Evolutionary conservation across 805 yeast genomes (phyloP).

Genomic region (Saccharomycopsis sp.): DNA sequence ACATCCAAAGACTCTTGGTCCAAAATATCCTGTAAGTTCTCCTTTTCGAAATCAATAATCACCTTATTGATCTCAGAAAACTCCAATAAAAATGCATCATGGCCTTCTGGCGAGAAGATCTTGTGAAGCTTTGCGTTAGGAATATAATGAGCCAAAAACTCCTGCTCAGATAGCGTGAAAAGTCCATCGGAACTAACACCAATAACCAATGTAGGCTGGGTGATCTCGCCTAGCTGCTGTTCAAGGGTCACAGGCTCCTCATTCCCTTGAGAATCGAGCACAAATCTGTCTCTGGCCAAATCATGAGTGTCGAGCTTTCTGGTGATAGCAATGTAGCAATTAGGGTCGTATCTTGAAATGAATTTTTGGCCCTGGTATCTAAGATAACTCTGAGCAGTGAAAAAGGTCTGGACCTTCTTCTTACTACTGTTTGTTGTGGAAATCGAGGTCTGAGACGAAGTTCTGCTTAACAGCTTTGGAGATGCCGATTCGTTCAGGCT

Average conservation of each 20-base stretch:
- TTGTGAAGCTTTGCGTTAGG: constrained; percentile 63
- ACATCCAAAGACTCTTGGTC: constrained; percentile 35
- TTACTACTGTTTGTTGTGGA: constrained; percentile 29
- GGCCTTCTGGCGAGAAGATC: constrained; percentile 91
- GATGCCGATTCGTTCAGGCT: constrained; percentile 14
- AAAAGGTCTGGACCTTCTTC: constrained; percentile 47
- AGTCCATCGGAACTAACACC: constrained; percentile 92
- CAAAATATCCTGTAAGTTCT: constrained; percentile 54
- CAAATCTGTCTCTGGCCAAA: constrained; percentile 66
- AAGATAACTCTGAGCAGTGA: constrained; percentile 92
- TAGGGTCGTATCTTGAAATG: constrained; percentile 86
- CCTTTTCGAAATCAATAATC: constrained; percentile 58
- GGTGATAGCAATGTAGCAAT: constrained; percentile 90
- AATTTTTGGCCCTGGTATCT: constrained; percentile 94
- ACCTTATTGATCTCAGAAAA: constrained; percentile 73
- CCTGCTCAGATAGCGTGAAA: constrained; percentile 89
- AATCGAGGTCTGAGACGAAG: constrained; percentile 22
- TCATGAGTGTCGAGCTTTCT: constrained; percentile 95
- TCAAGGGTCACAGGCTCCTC: constrained; percentile 27
- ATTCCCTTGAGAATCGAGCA: constrained; percentile 24
- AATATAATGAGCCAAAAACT: constrained; percentile 66
- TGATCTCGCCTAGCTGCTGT: constrained; percentile 51
- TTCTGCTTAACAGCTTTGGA: constrained; percentile 5
- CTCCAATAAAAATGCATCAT: constrained; percentile 91
- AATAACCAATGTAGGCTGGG: constrained; percentile 74